These are phyloP conservation scores for Blastomyces emzantsi DNA, from an alignment of 2,329 filamentous ascomycete genomes.

Conservation along the genomic window DNA sequence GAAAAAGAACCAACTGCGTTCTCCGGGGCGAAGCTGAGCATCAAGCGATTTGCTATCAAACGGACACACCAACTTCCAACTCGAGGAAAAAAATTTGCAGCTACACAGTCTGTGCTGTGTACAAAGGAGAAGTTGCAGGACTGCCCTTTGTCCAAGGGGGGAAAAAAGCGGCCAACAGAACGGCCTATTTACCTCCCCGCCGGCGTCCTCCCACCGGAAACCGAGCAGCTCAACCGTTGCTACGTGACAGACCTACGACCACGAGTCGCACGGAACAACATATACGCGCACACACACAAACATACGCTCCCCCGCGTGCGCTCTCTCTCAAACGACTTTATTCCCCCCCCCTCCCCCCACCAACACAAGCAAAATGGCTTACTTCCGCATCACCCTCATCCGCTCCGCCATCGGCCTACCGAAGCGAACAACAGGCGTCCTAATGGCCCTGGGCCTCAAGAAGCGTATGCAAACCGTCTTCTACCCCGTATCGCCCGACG, in stretches of 20 bases:
- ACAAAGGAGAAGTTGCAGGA: background rate
- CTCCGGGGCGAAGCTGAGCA: background rate
- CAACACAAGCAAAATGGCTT: conserved; percentile 49
- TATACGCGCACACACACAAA: background rate
- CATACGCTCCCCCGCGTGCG: conserved; percentile 5
- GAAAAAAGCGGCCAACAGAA: background rate
- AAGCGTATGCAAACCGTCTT: conserved; percentile 82
- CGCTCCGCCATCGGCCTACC: conserved; percentile 86
- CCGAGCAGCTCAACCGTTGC: background rate
- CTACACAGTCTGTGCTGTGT: background rate
- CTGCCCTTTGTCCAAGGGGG: too few relatives aligned
- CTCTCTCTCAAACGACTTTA: background rate
- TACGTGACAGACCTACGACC: background rate
- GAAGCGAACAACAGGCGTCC: conserved; percentile 65
- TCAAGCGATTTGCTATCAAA: background rate
- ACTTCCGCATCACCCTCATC: conserved; percentile 85
- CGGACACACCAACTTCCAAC: background rate
- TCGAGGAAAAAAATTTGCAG: background rate
- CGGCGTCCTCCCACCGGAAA: background rate
- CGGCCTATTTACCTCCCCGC: background rate
- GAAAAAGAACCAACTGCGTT: background rate
- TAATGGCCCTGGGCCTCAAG: conserved; percentile 74
- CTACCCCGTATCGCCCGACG: conserved; percentile 69
- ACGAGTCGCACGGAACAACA: background rate
- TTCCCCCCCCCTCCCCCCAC: background rate